These are phyloP conservation scores for Sporothrix phasma DNA, from an alignment of 2,329 filamentous ascomycete genomes.

Conservation along the genomic window DNA sequence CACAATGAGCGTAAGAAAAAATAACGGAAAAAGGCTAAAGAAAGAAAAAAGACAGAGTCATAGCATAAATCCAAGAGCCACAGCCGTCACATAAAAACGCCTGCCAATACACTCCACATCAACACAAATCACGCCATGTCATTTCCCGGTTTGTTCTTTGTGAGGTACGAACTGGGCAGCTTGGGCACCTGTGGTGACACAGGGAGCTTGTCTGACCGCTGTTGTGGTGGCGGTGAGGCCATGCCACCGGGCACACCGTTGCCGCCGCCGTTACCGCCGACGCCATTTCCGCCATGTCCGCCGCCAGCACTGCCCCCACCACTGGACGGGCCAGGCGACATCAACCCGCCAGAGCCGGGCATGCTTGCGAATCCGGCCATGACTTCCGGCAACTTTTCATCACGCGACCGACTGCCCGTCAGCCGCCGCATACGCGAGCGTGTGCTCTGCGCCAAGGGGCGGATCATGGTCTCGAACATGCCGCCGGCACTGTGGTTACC, in stretches of 20 bases:
- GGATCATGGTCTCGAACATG: conserved; percentile 52
- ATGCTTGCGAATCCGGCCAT: not conserved
- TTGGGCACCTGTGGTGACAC: conserved; percentile 22
- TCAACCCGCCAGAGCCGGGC: not conserved
- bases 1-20: not conserved
- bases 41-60: too few species aligned
- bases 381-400: conserved; percentile 21
- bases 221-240: not conserved
- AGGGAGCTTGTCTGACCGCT: conserved; percentile 18
- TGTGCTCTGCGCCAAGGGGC: conserved; percentile 46
- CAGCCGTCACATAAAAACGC: not conserved
- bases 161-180: conserved; percentile 22
- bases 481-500: conserved; percentile 15
- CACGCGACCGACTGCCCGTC: conserved; percentile 44
- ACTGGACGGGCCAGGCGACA: not conserved
- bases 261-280: not conserved
- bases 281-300: not conserved
- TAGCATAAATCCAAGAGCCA: too few species aligned
- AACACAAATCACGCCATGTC: conserved; percentile 19
- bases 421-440: conserved; percentile 51
- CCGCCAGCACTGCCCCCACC: not conserved
- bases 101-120: not conserved
- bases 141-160: conserved; percentile 16
- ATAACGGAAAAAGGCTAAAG: not conserved
- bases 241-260: not conserved